These are phyloP conservation scores for Cephalotrichum gorgonifer DNA, from an alignment of 2,329 filamentous ascomycete species.

Conservation along the genomic window DNA sequence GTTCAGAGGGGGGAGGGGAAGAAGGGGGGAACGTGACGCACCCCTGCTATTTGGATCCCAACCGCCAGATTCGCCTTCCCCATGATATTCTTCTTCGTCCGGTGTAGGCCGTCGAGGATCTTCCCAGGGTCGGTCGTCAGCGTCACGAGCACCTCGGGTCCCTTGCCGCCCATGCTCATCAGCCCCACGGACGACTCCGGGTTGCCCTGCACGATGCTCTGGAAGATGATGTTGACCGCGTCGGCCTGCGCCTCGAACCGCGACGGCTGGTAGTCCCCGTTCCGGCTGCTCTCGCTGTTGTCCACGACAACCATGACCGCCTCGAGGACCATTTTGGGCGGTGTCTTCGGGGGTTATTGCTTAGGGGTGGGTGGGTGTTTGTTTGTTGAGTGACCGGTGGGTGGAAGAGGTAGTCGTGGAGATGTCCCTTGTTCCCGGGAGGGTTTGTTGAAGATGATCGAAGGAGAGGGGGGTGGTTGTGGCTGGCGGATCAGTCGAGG, in stretches of 20 bases:
- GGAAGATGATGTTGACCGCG: slow-evolving; percentile 90
- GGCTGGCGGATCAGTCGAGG: slow-evolving; percentile 1
- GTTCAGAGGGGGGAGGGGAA: background rate
- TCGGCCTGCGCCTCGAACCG: slow-evolving; percentile 95
- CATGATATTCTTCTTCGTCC: slow-evolving; percentile 82
- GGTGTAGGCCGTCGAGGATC: slow-evolving; percentile 83
- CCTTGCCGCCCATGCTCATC: slow-evolving; percentile 97
- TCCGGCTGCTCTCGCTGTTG: slow-evolving; percentile 97
- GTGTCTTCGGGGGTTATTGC: background rate
- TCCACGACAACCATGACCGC: slow-evolving; percentile 99
- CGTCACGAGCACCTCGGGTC: slow-evolving; percentile 94
- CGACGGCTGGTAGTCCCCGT: slow-evolving; percentile 85
- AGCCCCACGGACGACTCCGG: slow-evolving; percentile 94
- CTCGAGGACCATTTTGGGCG: slow-evolving; percentile 84
- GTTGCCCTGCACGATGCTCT: slow-evolving; percentile 88
- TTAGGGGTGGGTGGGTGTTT: background rate
- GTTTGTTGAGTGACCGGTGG: background rate
- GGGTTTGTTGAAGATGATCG: background rate
- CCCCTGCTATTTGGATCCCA: slow-evolving; percentile 87
- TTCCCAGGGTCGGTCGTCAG: slow-evolving; percentile 94
- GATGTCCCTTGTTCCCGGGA: no score
- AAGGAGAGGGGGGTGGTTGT: slow-evolving; percentile 11
- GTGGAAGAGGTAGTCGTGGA: background rate
- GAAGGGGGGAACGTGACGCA: slow-evolving; percentile 41
- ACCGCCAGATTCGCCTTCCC: slow-evolving; percentile 83